Evolutionary conservation across 371 early-diverging fungal species (phyloP), one percentile per base, ranked within the genome.

Genomic region (Mucor indicus): DNA sequence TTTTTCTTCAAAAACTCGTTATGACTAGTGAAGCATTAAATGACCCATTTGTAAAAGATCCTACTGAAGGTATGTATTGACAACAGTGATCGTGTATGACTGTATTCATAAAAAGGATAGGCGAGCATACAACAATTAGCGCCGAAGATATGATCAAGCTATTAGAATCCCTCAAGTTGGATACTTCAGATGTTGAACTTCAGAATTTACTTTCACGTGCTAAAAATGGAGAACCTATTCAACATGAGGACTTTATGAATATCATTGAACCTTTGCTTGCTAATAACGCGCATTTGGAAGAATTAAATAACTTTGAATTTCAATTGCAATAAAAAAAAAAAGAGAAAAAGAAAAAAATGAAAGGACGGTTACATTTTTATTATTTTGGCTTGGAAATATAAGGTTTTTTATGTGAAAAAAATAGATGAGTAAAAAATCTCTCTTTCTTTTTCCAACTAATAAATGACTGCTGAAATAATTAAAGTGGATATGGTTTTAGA

Each of bases 401-500:
- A n/a, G n/a, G n/a, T n/a, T n/a, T n/a, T n/a, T n/a, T n/a, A n/a
- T n/a, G n/a, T n/a, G n/a, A n/a, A n/a, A n/a, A n/a, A n/a, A n/a
- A n/a, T n/a, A n/a, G n/a, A n/a, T n/a, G n/a, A n/a, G n/a, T n/a
- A n/a, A n/a, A n/a, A n/a, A n/a, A n/a, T n/a, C n/a, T n/a, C n/a
- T n/a, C n/a, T n/a, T n/a, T n/a, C n/a, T n/a, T n/a, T n/a, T n/a
- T n/a, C n/a, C n/a, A n/a, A n/a, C n/a, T n/a, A n/a, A n/a, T n/a
- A n/a, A n/a, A n/a, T n/a, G n/a, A n/a, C n/a, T n/a, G n/a, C 48
- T 27, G 30, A 32, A 33, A 52, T 62, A 11, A 62, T 80, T 40
- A 50, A 61, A 20, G 70, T 84, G 23, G 75, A 75, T 23, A 57
- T 79, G 36, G 75, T 80, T 21, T 62, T 71, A 9, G 85, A 85